Evolutionary conservation across 2,329 filamentous ascomycete species (phyloP).

Genomic region (Karstenula rhodostoma): DNA sequence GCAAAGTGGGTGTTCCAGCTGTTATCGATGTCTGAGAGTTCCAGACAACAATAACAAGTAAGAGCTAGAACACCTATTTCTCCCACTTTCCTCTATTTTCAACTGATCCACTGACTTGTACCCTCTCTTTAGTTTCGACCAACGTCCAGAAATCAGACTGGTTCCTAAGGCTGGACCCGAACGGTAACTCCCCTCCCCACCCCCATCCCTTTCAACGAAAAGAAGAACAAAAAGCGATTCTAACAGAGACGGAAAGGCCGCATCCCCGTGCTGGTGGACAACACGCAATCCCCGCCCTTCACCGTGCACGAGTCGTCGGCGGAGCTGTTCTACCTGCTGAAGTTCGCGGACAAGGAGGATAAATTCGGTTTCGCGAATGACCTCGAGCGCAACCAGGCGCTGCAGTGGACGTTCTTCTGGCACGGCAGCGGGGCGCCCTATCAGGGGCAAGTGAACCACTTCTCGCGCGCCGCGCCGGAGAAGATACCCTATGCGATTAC

Average conservation of each 20-base stretch:
- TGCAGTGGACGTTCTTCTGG: slow-evolving; percentile 67
- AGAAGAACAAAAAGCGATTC: too few species aligned
- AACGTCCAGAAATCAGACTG: slow-evolving; percentile 66
- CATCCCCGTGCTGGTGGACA: slow-evolving; percentile 69
- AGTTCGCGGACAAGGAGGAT: slow-evolving; percentile 61
- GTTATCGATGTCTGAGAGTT: too few species aligned
- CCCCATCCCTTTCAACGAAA: not conserved
- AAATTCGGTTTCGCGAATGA: slow-evolving; percentile 62
- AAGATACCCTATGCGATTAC: slow-evolving; percentile 29
- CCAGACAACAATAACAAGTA: too few species aligned
- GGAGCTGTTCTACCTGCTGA: slow-evolving; percentile 62
- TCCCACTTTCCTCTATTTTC: too few species aligned
- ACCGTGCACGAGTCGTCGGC: slow-evolving; percentile 63
- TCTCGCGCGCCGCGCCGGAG: slow-evolving; percentile 37
- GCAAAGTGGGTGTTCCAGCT: too few species aligned
- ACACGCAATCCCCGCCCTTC: slow-evolving; percentile 64
- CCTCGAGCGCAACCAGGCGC: slow-evolving; percentile 57
- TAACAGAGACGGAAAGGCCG: slow-evolving; percentile 51
- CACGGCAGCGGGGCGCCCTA: slow-evolving; percentile 55
- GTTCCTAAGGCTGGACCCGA: slow-evolving; percentile 59
- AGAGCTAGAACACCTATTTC: too few species aligned
- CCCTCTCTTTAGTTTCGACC: too few species aligned
- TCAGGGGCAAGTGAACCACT: slow-evolving; percentile 56
- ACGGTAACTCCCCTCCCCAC: slow-evolving; percentile 39
- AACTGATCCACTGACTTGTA: too few species aligned